Evolutionary conservation across 225 moss, liverwort and hornwort species (phyloP).

Genomic region (Thuidium tamariscinum): DNA sequence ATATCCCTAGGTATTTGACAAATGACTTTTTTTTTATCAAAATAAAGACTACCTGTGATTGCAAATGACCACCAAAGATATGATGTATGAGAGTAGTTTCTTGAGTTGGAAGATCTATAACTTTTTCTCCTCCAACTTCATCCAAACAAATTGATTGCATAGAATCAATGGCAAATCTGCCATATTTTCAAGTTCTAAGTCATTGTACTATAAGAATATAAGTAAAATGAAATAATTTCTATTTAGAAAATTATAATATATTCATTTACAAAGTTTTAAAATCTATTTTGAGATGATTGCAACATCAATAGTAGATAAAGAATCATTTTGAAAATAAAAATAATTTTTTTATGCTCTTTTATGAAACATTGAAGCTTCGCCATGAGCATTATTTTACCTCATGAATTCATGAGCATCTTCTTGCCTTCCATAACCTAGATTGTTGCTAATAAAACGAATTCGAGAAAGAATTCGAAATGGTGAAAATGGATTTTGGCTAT

Average conservation of each 20-base stretch:
- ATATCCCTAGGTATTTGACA: neutral
- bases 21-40: neutral
- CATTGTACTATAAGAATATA: neutral
- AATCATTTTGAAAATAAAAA: too few relatives aligned
- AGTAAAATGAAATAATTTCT: neutral
- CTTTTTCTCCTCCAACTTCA: slow-evolving; percentile 87
- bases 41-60: slow-evolving; percentile 59
- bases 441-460: slow-evolving; percentile 78
- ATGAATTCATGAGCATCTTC: slow-evolving; percentile 99
- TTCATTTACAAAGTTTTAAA: fast-evolving
- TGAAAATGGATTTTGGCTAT: slow-evolving; percentile 61
- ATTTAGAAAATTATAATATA: neutral
- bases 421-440: slow-evolving; percentile 94
- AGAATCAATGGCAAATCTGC: slow-evolving; percentile 94
- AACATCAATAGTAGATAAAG: neutral
- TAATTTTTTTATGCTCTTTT: neutral
- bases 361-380: neutral
- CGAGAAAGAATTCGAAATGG: slow-evolving; percentile 77
- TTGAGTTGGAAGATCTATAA: slow-evolving; percentile 47
- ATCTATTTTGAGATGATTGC: neutral
- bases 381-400: slow-evolving; percentile 23
- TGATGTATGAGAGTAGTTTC: slow-evolving; percentile 91
- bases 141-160: slow-evolving; percentile 98
- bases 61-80: slow-evolving; percentile 93
- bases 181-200: neutral